phyloP scores from a whole-genome alignment of 441 rosid species.

The Euphorbia corollata region DNA sequence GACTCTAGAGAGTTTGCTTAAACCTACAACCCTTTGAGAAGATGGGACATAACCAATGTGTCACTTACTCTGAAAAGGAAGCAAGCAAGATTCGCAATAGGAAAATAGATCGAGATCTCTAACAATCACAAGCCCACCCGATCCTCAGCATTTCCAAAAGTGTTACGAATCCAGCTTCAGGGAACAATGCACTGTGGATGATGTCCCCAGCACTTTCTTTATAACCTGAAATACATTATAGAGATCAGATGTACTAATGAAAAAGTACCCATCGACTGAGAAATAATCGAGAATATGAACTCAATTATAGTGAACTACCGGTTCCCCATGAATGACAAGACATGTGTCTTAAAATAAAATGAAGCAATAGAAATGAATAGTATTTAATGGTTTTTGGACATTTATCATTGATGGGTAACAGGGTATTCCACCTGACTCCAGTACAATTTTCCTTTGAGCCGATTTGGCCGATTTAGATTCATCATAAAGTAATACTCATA shows the following conservation, averaged over 20 bases:
- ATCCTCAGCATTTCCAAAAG: conserved; percentile 78
- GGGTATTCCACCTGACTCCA: too few relatives aligned
- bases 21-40: conserved; percentile 67
- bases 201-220: conserved; percentile 56
- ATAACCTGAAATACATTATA: conserved; percentile 54
- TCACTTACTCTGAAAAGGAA: conserved; percentile 79
- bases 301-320: too few relatives aligned
- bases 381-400: too few relatives aligned
- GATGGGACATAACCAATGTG: conserved; percentile 88
- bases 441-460: too few relatives aligned
- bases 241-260: neutral
- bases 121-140: conserved; percentile 82
- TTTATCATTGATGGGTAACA: too few relatives aligned
- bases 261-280: too few relatives aligned
- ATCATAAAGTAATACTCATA: too few relatives aligned
- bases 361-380: too few relatives aligned
- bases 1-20: conserved; percentile 91
- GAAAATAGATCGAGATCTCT: conserved; percentile 86
- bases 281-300: too few relatives aligned
- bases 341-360: too few relatives aligned
- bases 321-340: too few relatives aligned
- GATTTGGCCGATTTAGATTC: too few relatives aligned
- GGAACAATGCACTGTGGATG: conserved; percentile 85
- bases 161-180: conserved; percentile 72
- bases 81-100: conserved; percentile 86